Percentiles rank a stretch among this genome's conserved stretches.
Evolutionary conservation across 2,329 filamentous ascomycete species (phyloP).

Genomic region (Neonectria punicea): DNA sequence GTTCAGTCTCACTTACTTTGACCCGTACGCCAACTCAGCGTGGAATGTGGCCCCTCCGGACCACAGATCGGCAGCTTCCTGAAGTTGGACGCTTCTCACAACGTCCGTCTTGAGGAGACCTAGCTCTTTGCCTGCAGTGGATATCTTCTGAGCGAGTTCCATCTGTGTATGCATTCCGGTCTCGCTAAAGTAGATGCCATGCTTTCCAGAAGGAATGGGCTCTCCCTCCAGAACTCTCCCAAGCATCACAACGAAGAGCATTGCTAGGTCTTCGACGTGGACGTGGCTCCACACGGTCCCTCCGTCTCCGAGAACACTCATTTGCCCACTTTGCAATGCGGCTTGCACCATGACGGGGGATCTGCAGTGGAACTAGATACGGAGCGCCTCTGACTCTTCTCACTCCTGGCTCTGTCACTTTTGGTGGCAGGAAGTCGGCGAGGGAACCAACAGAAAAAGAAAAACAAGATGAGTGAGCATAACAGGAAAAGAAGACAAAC

Average conservation of each 20-base stretch:
- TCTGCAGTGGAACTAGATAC: too few relatives aligned
- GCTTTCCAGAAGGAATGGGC: background rate
- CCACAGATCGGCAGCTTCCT: background rate
- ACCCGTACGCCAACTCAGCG: background rate
- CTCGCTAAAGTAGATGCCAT: conserved; percentile 3
- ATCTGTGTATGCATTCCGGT: background rate
- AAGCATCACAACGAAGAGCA: background rate
- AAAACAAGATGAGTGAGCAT: too few relatives aligned
- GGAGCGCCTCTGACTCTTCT: too few relatives aligned
- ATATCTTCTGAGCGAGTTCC: background rate
- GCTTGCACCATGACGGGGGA: background rate
- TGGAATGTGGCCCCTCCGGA: background rate
- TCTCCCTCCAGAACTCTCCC: background rate
- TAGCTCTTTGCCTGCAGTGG: background rate
- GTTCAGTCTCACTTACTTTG: background rate
- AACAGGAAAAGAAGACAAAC: too few relatives aligned
- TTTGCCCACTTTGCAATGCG: background rate
- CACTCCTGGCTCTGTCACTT: too few relatives aligned
- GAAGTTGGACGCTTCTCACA: background rate
- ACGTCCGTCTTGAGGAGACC: background rate
- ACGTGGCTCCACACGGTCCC: background rate
- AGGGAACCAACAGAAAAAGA: too few relatives aligned
- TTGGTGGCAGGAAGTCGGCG: too few relatives aligned
- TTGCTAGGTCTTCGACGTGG: background rate
- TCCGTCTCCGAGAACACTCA: background rate